These are phyloP conservation scores for Populus hybrid DNA, from an alignment of 441 rosid genomes.

Conservation along the genomic window DNA sequence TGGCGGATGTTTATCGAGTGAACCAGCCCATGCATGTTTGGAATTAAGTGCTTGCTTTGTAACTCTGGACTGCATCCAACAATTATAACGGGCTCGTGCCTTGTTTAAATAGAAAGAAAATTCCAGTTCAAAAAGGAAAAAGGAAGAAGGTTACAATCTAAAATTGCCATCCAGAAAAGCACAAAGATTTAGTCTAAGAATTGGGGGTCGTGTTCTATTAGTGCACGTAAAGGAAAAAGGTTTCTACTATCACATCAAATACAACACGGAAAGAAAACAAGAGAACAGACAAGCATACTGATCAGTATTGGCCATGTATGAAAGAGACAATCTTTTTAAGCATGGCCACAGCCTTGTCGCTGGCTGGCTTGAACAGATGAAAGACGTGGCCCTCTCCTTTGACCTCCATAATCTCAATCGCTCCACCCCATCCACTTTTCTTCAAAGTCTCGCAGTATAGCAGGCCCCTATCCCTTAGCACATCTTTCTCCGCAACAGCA, in stretches of 20 bases:
- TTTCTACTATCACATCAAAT: background rate
- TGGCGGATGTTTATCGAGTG: too few relatives aligned
- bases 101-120: background rate
- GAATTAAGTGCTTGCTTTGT: background rate
- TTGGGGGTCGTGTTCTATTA: too few relatives aligned
- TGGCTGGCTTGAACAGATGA: slow-evolving; percentile 19
- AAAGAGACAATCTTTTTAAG: slow-evolving; percentile 2
- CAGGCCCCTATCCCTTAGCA: slow-evolving; percentile 29
- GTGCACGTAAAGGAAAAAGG: too few relatives aligned
- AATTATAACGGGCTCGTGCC: background rate
- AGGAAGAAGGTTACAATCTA: background rate
- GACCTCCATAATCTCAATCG: slow-evolving; percentile 20
- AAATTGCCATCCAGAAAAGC: too few relatives aligned
- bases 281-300: background rate
- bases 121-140: background rate
- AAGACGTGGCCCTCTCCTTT: slow-evolving; percentile 36
- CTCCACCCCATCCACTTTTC: slow-evolving; percentile 30
- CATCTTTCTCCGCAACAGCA: slow-evolving; percentile 34
- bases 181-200: too few relatives aligned
- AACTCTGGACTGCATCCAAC: background rate
- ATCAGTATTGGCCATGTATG: background rate
- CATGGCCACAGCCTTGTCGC: slow-evolving; percentile 28
- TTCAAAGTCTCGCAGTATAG: slow-evolving; percentile 24
- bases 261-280: background rate
- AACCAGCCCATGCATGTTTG: too few relatives aligned